Conservation (phyloP, 129 eudicot species). For the Flaveria linearis region DNA sequence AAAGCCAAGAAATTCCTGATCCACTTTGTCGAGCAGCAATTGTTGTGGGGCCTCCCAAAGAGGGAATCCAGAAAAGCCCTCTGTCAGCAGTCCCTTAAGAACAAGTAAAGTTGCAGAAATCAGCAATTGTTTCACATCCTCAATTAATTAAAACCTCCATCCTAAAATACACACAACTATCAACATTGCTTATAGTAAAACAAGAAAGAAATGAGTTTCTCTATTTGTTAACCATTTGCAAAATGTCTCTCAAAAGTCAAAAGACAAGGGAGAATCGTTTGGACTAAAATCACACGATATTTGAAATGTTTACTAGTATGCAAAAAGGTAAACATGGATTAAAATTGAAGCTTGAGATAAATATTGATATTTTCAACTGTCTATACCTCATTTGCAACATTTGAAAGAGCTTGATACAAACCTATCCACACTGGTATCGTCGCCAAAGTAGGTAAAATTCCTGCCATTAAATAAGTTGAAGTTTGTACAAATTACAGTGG, state of each 20-base stretch:
- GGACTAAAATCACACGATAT: constrained; percentile 18
- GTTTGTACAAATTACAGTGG: constrained; percentile 16
- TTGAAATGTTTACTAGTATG: constrained; percentile 5
- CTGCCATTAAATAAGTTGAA: constrained; percentile 41
- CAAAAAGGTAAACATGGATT: constrained; percentile 12
- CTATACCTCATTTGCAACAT: constrained; percentile 97
- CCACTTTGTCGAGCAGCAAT: constrained; percentile 99
- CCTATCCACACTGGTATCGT: constrained; percentile 99
- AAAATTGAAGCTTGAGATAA: not conserved
- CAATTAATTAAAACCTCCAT: constrained; percentile 5
- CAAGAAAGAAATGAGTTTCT: not conserved
- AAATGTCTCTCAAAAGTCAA: not conserved
- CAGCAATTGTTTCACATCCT: constrained; percentile 14
- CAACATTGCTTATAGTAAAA: not conserved
- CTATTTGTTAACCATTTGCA: not conserved
- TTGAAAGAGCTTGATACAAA: constrained; percentile 98
- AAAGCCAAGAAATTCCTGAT: constrained; percentile 93
- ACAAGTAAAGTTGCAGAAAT: constrained; percentile 14
- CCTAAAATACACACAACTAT: constrained; percentile 11
- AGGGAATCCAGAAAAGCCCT: constrained; percentile 99
- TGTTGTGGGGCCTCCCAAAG: constrained; percentile 98
- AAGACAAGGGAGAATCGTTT: constrained; percentile 14
- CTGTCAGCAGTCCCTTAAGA: constrained; percentile 85
- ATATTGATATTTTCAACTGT: not conserved
- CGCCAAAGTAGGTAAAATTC: constrained; percentile 97